phyloP scores from a whole-genome alignment of 495 filamentous ascomycete species.

The Acidomyces sp. region DNA sequence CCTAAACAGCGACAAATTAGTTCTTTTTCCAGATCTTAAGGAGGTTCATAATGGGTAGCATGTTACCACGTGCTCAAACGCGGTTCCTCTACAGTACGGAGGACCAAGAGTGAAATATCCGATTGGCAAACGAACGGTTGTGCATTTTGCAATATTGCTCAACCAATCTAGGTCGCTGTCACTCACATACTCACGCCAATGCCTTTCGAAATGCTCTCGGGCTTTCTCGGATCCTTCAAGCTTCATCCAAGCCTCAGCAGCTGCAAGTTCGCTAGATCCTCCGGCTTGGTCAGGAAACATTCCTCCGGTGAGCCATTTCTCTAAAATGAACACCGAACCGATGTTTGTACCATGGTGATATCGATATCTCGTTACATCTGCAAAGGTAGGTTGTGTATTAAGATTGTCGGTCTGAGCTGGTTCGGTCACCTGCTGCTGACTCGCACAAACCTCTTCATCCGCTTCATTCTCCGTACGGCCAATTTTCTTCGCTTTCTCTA shows the following conservation, averaged over 20 bases:
- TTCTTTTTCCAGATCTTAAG: too few species aligned
- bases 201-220: slow-evolving; percentile 35
- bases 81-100: slow-evolving; percentile 34
- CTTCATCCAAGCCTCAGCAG: slow-evolving; percentile 31
- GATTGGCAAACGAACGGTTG: slow-evolving; percentile 42
- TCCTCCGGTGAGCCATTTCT: slow-evolving; percentile 37
- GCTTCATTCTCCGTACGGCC: slow-evolving; percentile 5
- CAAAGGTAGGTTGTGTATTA: slow-evolving; percentile 27
- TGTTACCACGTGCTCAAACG: slow-evolving; percentile 34
- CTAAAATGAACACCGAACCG: slow-evolving; percentile 43
- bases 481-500: slow-evolving; percentile 25
- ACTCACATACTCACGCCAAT: slow-evolving; percentile 36
- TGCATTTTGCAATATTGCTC: slow-evolving; percentile 32
- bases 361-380: slow-evolving; percentile 40
- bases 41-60: too few species aligned
- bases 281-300: slow-evolving; percentile 31
- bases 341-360: slow-evolving; percentile 45
- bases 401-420: slow-evolving; percentile 19
- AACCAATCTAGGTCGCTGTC: slow-evolving; percentile 38
- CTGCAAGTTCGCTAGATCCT: slow-evolving; percentile 35
- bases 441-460: slow-evolving; percentile 1
- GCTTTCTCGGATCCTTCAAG: slow-evolving; percentile 34
- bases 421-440: slow-evolving; percentile 1
- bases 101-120: slow-evolving; percentile 42
- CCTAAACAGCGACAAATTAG: too few species aligned